Evolutionary conservation across 805 yeast genomes (phyloP), one percentile per base, ranked within the genome.

Genomic region (Brettanomyces custersianus): DNA sequence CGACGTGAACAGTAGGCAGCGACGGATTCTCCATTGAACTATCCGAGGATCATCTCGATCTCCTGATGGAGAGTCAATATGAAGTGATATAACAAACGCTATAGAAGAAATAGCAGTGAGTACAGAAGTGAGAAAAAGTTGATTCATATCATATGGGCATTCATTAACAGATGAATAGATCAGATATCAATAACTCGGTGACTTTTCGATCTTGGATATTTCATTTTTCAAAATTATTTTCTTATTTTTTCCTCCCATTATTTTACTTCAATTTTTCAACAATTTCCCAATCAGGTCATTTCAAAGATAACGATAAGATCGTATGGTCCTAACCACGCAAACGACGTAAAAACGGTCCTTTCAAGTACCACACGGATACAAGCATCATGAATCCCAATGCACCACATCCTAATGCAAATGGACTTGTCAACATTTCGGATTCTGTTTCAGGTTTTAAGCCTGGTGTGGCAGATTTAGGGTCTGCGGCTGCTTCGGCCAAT

Each of bases 401-500:
- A 0, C 87, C 75, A 2, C 84, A 78, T 0, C 82, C 79, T 39
- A 83, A 60, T 12, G 80, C 60, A 8, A 72, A 60, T 40, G 69
- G 81, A 55, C 62, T 74, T 41, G 64, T 55, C 9, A 52, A 18
- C 43, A 48, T 67, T 62, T 51, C 81, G 10, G 63, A 51, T 3
- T 71, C 71, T 3, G 71, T 68, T 36, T 78, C 88, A 0, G 80
- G 82, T 25, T 80, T 83, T 27, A 77, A 62, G 0, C 83, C 84
- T 0, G 92, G 84, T 0, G 97, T 90, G 5, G 86, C 81, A 5
- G 68, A 55, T 29, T 77, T 72, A 0, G 98, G 98, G 27, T 60
- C 61, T 39, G 77, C 74, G 0, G 97, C 95, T 0, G 94, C 92
- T 45, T 86, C 94, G 0, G 88, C 94, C 18, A 92, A 57, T 47